phyloP scores from a whole-genome alignment of 805 yeast species.

The Lipomyces starkeyi region DNA sequence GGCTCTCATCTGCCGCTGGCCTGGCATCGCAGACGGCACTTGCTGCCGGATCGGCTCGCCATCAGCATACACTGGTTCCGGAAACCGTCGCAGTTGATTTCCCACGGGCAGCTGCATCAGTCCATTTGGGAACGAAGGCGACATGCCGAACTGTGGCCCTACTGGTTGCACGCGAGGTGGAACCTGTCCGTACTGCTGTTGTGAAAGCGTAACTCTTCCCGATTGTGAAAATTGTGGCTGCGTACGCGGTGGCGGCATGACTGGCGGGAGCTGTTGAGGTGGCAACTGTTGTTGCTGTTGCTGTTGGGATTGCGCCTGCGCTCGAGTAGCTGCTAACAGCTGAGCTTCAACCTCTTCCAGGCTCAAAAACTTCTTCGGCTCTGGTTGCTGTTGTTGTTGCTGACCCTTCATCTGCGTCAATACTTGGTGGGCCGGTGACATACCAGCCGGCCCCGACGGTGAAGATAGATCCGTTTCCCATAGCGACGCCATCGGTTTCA shows the following conservation, averaged over 20 bases:
- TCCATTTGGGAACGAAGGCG: constrained; percentile 28
- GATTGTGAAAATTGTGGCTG: constrained; percentile 23
- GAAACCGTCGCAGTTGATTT: background rate
- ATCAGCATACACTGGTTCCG: background rate
- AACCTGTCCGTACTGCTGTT: background rate
- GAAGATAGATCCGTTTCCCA: constrained; percentile 56
- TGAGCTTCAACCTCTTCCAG: constrained; percentile 87
- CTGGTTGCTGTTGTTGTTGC: constrained; percentile 34
- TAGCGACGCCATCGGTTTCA: constrained; percentile 74
- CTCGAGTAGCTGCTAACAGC: constrained; percentile 52
- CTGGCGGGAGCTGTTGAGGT: background rate
- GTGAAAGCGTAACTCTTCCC: background rate
- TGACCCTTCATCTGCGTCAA: background rate
- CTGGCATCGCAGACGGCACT: constrained; percentile 16
- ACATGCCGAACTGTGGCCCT: constrained; percentile 2
- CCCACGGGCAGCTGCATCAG: constrained; percentile 42
- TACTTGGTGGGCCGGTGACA: background rate
- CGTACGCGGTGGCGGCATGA: constrained; percentile 6
- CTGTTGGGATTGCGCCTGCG: constrained; percentile 40
- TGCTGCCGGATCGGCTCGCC: constrained; percentile 38
- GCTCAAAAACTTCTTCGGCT: constrained; percentile 60
- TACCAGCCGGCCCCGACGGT: constrained; percentile 14
- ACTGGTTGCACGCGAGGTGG: background rate
- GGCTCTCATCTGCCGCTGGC: constrained; percentile 27
- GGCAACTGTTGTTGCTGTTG: constrained; percentile 14